Conservation (phyloP, 352 stramenopile genomes). For the Phytophthora syringae region DNA sequence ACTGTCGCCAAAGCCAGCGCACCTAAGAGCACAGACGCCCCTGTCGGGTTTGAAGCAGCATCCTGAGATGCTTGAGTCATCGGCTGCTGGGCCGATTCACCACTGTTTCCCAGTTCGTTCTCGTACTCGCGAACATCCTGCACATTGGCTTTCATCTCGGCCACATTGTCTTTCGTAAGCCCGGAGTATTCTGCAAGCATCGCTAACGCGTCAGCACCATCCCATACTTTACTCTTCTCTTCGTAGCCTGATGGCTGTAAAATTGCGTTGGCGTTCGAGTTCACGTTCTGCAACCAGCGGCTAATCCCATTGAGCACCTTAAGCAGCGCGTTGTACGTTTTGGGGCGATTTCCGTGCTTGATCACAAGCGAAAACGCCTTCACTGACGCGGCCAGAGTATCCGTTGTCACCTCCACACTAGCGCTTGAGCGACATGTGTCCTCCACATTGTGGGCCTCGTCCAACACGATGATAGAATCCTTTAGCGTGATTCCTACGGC, state of each 20-base stretch:
- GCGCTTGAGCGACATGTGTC: conserved; percentile 84
- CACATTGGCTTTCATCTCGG: conserved; percentile 49
- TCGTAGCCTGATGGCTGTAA: conserved; percentile 68
- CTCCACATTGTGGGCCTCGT: conserved; percentile 90
- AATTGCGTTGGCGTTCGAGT: conserved; percentile 46
- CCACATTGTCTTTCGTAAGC: conserved; percentile 57
- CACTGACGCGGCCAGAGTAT: conserved; percentile 57
- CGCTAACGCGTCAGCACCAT: conserved; percentile 62
- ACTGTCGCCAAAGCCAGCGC: conserved; percentile 65
- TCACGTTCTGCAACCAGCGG: conserved; percentile 62
- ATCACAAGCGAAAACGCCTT: conserved; percentile 73
- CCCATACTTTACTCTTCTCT: conserved; percentile 79
- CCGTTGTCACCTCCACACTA: conserved; percentile 72
- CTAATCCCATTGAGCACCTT: conserved; percentile 73
- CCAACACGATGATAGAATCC: conserved; percentile 80
- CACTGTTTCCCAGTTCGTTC: conserved; percentile 50
- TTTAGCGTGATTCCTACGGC: conserved; percentile 76
- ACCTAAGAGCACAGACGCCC: conserved; percentile 48
- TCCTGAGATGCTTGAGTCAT: conserved; percentile 27
- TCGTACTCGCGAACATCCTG: conserved; percentile 59
- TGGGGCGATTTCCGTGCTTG: conserved; percentile 62
- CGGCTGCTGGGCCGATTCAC: conserved; percentile 32
- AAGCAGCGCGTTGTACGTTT: conserved; percentile 58
- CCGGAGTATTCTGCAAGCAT: conserved; percentile 75
- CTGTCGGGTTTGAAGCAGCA: conserved; percentile 32